A percentile compares a stretch with the other conserved stretches of the same genome.
Conservation (phyloP, 306 rosid species). For the Casuarina equisetifolia region DNA sequence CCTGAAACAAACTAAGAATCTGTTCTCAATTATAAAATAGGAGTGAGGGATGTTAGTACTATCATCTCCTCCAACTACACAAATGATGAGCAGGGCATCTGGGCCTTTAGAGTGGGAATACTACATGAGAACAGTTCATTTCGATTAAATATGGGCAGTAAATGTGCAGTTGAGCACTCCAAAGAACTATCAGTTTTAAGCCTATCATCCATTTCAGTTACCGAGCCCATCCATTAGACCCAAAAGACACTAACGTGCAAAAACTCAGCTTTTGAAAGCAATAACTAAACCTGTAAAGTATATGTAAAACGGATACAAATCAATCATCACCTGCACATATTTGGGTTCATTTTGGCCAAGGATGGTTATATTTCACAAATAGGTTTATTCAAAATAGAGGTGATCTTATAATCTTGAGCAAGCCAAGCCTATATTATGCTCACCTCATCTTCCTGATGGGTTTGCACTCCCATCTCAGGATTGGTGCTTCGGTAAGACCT, state of each 20-base stretch:
- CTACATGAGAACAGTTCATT: neutral
- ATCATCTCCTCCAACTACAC: neutral
- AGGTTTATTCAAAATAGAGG: neutral
- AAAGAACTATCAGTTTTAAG: too few species aligned
- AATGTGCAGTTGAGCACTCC: too few species aligned
- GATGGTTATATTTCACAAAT: neutral
- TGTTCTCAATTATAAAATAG: neutral
- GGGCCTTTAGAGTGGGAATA: neutral
- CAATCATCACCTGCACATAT: neutral
- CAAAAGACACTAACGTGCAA: too few species aligned
- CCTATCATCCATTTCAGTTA: too few species aligned
- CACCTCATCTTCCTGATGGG: conserved; percentile 73
- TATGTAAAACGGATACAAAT: neutral
- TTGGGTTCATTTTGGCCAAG: neutral
- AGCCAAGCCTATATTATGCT: conserved; percentile 17
- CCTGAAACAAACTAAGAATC: too few species aligned
- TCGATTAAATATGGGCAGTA: too few species aligned
- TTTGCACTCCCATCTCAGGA: conserved; percentile 58
- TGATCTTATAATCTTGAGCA: neutral
- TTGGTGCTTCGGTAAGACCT: conserved; percentile 50
- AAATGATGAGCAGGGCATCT: neutral
- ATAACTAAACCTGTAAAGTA: neutral
- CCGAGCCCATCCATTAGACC: too few species aligned
- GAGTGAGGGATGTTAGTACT: neutral
- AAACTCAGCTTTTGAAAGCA: neutral